These are phyloP conservation scores for Wilhelminamyces savonicus DNA, from an alignment of 805 yeast species.

Conservation along the genomic window DNA sequence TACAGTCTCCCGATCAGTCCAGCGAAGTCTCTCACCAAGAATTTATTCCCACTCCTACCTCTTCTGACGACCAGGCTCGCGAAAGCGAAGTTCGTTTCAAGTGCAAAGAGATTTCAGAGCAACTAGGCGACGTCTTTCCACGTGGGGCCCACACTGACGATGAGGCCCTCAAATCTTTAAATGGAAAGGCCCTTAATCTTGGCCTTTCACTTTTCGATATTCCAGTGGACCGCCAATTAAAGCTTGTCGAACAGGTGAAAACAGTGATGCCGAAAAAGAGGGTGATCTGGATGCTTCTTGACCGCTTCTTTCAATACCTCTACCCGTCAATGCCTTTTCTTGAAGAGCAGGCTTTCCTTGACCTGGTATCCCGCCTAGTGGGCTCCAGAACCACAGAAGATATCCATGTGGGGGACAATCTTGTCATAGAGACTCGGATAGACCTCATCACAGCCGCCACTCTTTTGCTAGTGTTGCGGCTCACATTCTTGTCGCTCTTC, in stretches of 20 bases:
- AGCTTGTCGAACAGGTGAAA: constrained; percentile 35
- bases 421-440: neutral
- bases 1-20: no score
- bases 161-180: no score
- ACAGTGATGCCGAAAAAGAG: constrained; percentile 47
- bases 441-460: constrained; percentile 8
- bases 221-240: no score
- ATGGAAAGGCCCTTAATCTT: no score
- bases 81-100: constrained; percentile 15
- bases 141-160: no score
- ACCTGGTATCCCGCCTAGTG: constrained; percentile 6
- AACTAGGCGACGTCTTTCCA: no score
- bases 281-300: constrained; percentile 40
- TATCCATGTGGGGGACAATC: constrained; percentile 1
- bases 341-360: constrained; percentile 10
- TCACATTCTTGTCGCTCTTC: constrained; percentile 9
- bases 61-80: constrained; percentile 17
- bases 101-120: no score
- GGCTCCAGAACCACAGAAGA: constrained; percentile 1
- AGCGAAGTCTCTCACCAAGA: no score
- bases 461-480: constrained; percentile 8
- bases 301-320: constrained; percentile 7
- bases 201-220: no score
- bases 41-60: constrained; percentile 16
- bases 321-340: constrained; percentile 11